Conservation (phyloP, 78 protist species). For the Thecamonas trahens region DNA sequence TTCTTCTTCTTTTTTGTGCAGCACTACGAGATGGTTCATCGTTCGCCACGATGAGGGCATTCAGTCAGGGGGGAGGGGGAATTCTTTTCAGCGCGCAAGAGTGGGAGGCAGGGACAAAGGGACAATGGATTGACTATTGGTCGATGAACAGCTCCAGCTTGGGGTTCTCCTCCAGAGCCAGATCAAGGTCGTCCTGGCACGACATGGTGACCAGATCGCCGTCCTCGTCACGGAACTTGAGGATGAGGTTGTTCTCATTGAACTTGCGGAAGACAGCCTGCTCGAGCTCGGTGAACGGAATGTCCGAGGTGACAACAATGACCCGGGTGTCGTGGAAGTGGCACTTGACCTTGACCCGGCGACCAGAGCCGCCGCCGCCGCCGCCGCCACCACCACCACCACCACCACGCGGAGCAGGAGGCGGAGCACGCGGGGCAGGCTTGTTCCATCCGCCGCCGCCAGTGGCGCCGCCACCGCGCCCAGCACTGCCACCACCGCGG, state of each 20-base stretch:
- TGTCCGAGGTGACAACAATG: neutral
- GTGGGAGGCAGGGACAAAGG: too few relatives aligned
- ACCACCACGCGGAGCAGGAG: too few relatives aligned
- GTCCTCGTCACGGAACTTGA: slow-evolving; percentile 2
- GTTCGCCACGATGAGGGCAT: too few relatives aligned
- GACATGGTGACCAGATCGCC: neutral
- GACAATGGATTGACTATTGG: too few relatives aligned
- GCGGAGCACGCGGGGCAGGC: neutral
- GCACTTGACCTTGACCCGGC: slow-evolving; percentile 4
- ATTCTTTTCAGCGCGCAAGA: too few relatives aligned
- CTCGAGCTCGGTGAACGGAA: neutral
- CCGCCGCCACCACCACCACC: too few relatives aligned
- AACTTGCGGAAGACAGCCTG: neutral
- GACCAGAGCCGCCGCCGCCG: too few relatives aligned
- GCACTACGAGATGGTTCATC: too few relatives aligned
- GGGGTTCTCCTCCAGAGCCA: neutral
- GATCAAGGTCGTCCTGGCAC: neutral
- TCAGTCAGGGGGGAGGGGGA: too few relatives aligned
- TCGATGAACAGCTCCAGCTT: too few relatives aligned
- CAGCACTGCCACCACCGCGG: neutral
- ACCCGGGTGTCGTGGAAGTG: slow-evolving; percentile 8
- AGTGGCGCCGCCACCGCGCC: neutral
- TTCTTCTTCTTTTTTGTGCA: too few relatives aligned
- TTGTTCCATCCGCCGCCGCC: neutral
- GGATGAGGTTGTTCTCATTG: neutral